phyloP scores from a whole-genome alignment of 768 basidiomycete species.

The Melanogaster broomeanus region DNA sequence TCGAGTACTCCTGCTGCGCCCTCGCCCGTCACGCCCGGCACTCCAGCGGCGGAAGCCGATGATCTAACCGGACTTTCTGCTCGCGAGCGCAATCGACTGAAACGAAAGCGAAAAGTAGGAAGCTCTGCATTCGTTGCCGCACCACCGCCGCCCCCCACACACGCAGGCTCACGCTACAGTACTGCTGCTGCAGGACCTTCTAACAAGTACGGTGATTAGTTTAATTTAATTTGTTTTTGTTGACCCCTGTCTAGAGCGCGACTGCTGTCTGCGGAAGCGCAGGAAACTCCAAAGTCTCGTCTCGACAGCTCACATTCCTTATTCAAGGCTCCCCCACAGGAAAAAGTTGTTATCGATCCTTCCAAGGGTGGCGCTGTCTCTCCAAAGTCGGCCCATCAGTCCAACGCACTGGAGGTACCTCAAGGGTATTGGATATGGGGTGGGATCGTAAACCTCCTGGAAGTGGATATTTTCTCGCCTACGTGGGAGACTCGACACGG shows the following conservation, averaged over 20 bases:
- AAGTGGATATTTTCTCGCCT: slow-evolving; percentile 80
- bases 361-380: slow-evolving; percentile 84
- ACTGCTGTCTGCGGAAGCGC: slow-evolving; percentile 66
- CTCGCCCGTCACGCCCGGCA: slow-evolving; percentile 47
- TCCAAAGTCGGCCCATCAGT: slow-evolving; percentile 74
- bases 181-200: slow-evolving; percentile 57
- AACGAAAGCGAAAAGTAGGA: slow-evolving; percentile 90
- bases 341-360: slow-evolving; percentile 78
- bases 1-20: slow-evolving; percentile 47
- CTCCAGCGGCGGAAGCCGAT: slow-evolving; percentile 37
- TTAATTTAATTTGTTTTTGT: slow-evolving; percentile 1
- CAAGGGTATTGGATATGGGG: slow-evolving; percentile 87
- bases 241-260: slow-evolving; percentile 54
- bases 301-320: slow-evolving; percentile 56
- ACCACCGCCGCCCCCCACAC: slow-evolving; percentile 59
- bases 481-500: slow-evolving; percentile 96
- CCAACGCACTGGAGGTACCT: slow-evolving; percentile 74
- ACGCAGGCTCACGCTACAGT: slow-evolving; percentile 60
- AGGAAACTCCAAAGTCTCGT: slow-evolving; percentile 50
- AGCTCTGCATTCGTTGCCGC: slow-evolving; percentile 81
- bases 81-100: slow-evolving; percentile 90
- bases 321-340: slow-evolving; percentile 40
- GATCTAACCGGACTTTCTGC: slow-evolving; percentile 72
- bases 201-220: slow-evolving; percentile 49
- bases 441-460: slow-evolving; percentile 74